Base-by-base conservation (phyloP, 225 moss, liverwort and hornwort genomes). In the Ulota crispa region DNA sequence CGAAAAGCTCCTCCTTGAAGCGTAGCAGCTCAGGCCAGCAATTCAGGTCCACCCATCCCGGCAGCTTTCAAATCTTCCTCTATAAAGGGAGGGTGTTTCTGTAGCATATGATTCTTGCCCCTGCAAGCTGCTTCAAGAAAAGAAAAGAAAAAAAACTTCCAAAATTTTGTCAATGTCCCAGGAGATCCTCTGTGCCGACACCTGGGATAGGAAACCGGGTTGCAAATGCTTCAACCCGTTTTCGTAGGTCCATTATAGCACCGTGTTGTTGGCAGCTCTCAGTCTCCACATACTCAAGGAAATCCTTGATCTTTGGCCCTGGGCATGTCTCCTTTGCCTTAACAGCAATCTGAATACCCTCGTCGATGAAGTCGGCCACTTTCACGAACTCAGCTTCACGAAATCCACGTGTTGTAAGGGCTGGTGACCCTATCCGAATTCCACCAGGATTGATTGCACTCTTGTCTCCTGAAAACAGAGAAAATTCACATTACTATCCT, bases 191-290 rank as follows among this genome's bases (percentile, higher is more conserved):
- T 37, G 94, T 94, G 37, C 87, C 94, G 27, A 94, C 90, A 78
- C 94, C 94, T 36, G 94, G 94, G 52, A 96, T 94, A 18, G 92
- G 93, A 28, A 91, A 96, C 78, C 88, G 91, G n/a, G 85, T 94
- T 26, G 94, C 96, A 85, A 94, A 96, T 26, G 80, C 83, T 80
- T 96, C 94, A 20, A 96, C 94, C 66, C 87, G 90, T 70, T 89
- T 84, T 61, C 89, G 89, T 28, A 96, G 68, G 52, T 94, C 92
- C 30, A 79, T 68, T 5, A 96, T 84, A 36, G 91, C 91, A 19
- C 66, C 85, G 68, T 69, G 42, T 59, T 94, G 83, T 63, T 83
- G 68, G 80, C 89, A 93, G 34, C 87, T 80, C 78, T 88, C 86
- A 9, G 88, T 84, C 78, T 93, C 90, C 27, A 96, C 93, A 50